A percentile compares a stretch with the other conserved stretches of the same genome.
These are phyloP conservation scores for Aspergillus biplanus DNA, from an alignment of 495 filamentous ascomycete species.

Conservation along the genomic window DNA sequence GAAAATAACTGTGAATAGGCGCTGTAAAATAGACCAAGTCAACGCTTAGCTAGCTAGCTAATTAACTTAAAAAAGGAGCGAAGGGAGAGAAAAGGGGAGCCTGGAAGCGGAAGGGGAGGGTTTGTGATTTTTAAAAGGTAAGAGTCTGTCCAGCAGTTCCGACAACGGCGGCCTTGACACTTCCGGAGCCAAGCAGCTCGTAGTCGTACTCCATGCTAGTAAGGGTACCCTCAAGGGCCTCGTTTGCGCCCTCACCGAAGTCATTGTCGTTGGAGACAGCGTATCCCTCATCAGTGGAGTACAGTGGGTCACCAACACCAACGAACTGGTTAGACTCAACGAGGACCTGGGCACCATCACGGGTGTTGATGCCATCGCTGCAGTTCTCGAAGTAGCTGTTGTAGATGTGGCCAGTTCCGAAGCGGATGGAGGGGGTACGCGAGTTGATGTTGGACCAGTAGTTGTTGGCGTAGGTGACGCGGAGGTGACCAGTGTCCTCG, in stretches of 20 bases:
- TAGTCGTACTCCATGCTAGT: conserved; percentile 57
- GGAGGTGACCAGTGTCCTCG: conserved; percentile 58
- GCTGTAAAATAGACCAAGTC: no score
- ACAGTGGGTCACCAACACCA: conserved; percentile 51
- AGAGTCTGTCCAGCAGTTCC: conserved; percentile 59
- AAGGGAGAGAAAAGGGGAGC: background rate
- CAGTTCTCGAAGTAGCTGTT: conserved; percentile 54
- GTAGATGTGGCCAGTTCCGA: conserved; percentile 62
- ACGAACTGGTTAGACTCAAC: conserved; percentile 64
- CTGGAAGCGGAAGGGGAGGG: background rate
- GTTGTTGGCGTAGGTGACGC: conserved; percentile 66
- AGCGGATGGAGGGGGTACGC: conserved; percentile 62
- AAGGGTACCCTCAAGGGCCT: conserved; percentile 51
- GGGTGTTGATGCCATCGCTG: conserved; percentile 64
- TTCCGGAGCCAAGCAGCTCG: conserved; percentile 43
- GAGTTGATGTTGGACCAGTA: conserved; percentile 64
- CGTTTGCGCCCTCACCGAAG: conserved; percentile 53
- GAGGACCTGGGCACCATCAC: conserved; percentile 65
- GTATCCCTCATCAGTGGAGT: conserved; percentile 58
- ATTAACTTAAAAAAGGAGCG: background rate
- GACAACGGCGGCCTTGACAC: conserved; percentile 49
- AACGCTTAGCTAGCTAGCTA: no score
- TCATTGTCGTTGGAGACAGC: conserved; percentile 58
- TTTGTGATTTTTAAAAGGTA: conserved; percentile 45
- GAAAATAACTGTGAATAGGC: no score